Base-by-base conservation (phyloP, 805 yeast genomes). In the Lipomyces lipofer region DNA sequence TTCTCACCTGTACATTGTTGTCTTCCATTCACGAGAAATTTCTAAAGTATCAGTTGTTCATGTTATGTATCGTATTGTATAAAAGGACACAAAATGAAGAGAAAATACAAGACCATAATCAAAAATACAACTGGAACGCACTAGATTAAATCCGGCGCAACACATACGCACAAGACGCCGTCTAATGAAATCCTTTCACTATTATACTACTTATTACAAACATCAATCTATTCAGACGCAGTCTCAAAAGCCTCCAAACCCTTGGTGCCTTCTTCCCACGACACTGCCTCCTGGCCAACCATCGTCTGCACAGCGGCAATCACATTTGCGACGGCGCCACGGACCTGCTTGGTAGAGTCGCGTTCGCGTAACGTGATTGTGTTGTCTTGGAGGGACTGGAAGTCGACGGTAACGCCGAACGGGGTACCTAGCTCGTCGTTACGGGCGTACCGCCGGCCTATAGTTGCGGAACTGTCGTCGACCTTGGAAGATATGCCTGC, bases 361-460 rank as follows among this genome's bases (percentile, higher is more conserved):
- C 99, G 88, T 75, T 92, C 98, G 80, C 99, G 88, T 69, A 92
- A 79, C 32, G 99, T 92, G 63, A 92, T 87, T 12, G 97, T 84
- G 47, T 82, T 81, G 69, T 92, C 97, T 69, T 85, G 81, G 59
- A 87, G 81, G 51, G 96, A 85, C 62, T 92, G 97, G 72, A 94
- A 92, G 73, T 92, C 99, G 66, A 92, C 86, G 62, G 99, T 92
- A 73, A 92, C 83, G 72, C 99, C 99, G 71, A 94, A 94, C 65
- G 99, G 99, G 51, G 98, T 94, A 73, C 99, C 99, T 69, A 92
- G 80, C 77, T 92, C 99, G 74, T 92, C 99, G 73, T 92, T 92
- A 78, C 99, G 88, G 61, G 99, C 90, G 68, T 92, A 92, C 76
- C 99, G 86, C 78, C 91, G 88, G 76, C 99, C 99, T 67, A 92